A percentile compares a stretch with the other conserved stretches of the same genome.
Conservation (phyloP, 2,329 filamentous ascomycete genomes). For the Curvularia sp. region DNA sequence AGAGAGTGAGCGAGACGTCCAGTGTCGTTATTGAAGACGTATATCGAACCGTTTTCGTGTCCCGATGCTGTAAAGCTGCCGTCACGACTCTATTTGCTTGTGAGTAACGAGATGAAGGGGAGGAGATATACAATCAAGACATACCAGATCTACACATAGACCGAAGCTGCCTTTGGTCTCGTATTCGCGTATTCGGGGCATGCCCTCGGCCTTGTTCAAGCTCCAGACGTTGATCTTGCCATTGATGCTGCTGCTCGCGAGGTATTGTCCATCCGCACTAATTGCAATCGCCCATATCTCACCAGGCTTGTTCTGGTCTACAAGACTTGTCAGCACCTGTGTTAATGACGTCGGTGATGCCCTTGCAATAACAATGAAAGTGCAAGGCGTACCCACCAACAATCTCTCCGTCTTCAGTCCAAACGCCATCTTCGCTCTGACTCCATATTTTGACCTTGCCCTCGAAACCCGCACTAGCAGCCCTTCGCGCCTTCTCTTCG, state of each 20-base stretch:
- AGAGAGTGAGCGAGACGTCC: conserved; percentile 85
- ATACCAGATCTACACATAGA: conserved; percentile 79
- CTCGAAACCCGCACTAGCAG: conserved; percentile 86
- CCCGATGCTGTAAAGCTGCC: conserved; percentile 88
- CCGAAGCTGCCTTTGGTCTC: conserved; percentile 95
- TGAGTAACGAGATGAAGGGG: conserved; percentile 1
- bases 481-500: conserved; percentile 67
- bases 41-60: conserved; percentile 89
- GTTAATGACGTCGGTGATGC: not conserved
- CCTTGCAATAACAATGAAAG: conserved; percentile 19
- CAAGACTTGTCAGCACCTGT: conserved; percentile 17
- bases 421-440: conserved; percentile 59
- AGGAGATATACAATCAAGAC: conserved; percentile 12
- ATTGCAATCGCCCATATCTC: conserved; percentile 89
- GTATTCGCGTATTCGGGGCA: conserved; percentile 76
- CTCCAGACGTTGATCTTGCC: conserved; percentile 93
- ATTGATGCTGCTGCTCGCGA: conserved; percentile 87
- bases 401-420: conserved; percentile 60
- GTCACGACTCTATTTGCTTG: conserved; percentile 64
- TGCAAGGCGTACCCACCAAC: conserved; percentile 47
- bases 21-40: conserved; percentile 93
- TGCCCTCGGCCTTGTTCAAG: conserved; percentile 56
- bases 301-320: conserved; percentile 65
- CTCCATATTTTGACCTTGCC: conserved; percentile 88
- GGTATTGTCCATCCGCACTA: conserved; percentile 80